These are phyloP conservation scores for Cytospora mali DNA, from an alignment of 2,329 filamentous ascomycete genomes.

Conservation along the genomic window DNA sequence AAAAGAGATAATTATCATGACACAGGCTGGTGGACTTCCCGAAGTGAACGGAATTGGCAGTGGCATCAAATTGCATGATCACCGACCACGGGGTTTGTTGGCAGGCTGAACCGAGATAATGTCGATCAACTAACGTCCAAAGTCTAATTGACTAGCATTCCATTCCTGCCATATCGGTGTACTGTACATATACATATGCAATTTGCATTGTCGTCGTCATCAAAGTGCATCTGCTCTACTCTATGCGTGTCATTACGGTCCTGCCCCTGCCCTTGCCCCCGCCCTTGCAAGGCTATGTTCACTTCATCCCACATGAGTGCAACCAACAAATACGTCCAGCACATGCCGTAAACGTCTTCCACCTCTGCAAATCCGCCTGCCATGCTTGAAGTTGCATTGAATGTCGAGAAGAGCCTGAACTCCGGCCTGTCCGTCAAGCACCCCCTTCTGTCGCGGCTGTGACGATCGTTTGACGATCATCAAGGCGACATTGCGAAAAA, in stretches of 20 bases:
- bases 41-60: background rate
- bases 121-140: background rate
- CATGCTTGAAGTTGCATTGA: background rate
- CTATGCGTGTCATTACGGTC: background rate
- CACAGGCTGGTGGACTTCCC: background rate
- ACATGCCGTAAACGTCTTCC: background rate
- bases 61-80: background rate
- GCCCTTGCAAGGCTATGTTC: background rate
- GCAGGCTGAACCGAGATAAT: background rate
- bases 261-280: background rate
- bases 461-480: background rate
- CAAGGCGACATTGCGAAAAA: too few relatives aligned
- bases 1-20: background rate
- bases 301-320: background rate
- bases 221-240: constrained; percentile 16
- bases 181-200: constrained; percentile 43
- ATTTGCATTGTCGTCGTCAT: constrained; percentile 9
- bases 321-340: background rate
- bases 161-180: background rate
- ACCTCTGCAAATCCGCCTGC: background rate
- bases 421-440: background rate
- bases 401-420: background rate
- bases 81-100: background rate
- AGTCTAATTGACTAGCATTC: constrained; percentile 29
- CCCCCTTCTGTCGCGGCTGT: background rate